Percentiles rank a stretch among this genome's conserved stretches.
phyloP scores from a whole-genome alignment of 1,284 basidiomycete species.

The Pholiota adiposa region DNA sequence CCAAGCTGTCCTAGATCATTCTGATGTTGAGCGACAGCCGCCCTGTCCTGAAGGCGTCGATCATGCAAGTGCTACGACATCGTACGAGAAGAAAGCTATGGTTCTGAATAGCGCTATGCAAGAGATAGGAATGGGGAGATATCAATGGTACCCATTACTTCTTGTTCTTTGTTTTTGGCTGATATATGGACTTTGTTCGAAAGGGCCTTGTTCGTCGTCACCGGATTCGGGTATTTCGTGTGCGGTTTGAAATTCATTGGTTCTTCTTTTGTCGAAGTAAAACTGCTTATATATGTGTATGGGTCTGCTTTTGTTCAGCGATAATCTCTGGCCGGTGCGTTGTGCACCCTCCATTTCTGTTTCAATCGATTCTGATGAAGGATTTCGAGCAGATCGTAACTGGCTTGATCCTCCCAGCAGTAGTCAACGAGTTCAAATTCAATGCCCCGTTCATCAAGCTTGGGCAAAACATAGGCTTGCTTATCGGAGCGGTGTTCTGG shows the following conservation, averaged over 20 bases:
- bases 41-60: too few species aligned
- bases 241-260: constrained; percentile 36
- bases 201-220: constrained; percentile 52
- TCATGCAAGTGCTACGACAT: too few species aligned
- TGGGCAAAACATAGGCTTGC: constrained; percentile 62
- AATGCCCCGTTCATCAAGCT: constrained; percentile 60
- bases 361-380: background rate
- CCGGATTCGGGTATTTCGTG: constrained; percentile 77
- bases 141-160: constrained; percentile 60
- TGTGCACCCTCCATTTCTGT: background rate
- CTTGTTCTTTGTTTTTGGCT: background rate
- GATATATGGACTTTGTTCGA: background rate
- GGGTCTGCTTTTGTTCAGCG: constrained; percentile 23
- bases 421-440: constrained; percentile 61
- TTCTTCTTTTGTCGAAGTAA: too few species aligned
- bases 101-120: constrained; percentile 61
- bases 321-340: constrained; percentile 39
- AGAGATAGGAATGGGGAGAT: constrained; percentile 69
- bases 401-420: constrained; percentile 60
- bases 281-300: background rate
- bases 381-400: constrained; percentile 44
- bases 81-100: constrained; percentile 46
- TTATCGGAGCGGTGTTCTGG: constrained; percentile 70
- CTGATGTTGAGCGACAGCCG: too few species aligned
- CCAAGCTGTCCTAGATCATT: too few species aligned